Conservation (phyloP, 805 yeast species). For the Yamadazyma tumulicola region DNA sequence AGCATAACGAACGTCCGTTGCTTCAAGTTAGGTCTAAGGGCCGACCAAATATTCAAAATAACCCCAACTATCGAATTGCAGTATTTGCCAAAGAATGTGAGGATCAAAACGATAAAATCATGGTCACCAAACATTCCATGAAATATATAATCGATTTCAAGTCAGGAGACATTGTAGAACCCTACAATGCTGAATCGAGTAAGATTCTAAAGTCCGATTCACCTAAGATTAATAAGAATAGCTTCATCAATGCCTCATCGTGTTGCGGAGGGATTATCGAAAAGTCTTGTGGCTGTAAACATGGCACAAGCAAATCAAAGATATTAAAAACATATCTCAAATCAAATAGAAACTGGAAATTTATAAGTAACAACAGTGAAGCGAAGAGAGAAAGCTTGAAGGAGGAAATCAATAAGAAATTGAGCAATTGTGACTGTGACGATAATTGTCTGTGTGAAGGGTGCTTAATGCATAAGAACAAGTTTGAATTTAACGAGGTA, state of each 20-base stretch:
- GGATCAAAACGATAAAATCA: slow-evolving; percentile 2
- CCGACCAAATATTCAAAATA: slow-evolving; percentile 63
- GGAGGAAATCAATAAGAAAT: slow-evolving; percentile 9
- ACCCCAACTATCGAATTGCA: slow-evolving; percentile 55
- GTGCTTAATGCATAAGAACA: slow-evolving; percentile 32
- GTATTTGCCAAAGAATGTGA: slow-evolving; percentile 46
- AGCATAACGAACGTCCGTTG: slow-evolving; percentile 74
- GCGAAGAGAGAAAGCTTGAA: slow-evolving; percentile 11
- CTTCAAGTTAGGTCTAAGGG: slow-evolving; percentile 90
- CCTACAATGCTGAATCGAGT: slow-evolving; percentile 21
- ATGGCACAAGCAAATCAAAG: slow-evolving; percentile 30
- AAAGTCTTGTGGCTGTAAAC: slow-evolving; percentile 30
- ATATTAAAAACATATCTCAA: slow-evolving; percentile 31
- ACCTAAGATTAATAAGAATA: slow-evolving; percentile 25
- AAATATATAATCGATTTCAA: slow-evolving; percentile 38
- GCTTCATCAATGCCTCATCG: slow-evolving; percentile 30
- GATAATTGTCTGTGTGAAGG: slow-evolving; percentile 35
- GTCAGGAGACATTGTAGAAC: slow-evolving; percentile 38
- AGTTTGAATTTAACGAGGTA: slow-evolving; percentile 7
- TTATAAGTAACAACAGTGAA: slow-evolving; percentile 13
- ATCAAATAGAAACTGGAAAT: slow-evolving; percentile 17
- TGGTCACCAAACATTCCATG: slow-evolving; percentile 33
- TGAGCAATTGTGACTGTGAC: slow-evolving; percentile 29
- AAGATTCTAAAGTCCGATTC: slow-evolving; percentile 17
- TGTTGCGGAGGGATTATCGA: slow-evolving; percentile 18